Evolutionary conservation across 371 early-diverging fungal genomes (phyloP).

Genomic region (Mucor lusitanicus): DNA sequence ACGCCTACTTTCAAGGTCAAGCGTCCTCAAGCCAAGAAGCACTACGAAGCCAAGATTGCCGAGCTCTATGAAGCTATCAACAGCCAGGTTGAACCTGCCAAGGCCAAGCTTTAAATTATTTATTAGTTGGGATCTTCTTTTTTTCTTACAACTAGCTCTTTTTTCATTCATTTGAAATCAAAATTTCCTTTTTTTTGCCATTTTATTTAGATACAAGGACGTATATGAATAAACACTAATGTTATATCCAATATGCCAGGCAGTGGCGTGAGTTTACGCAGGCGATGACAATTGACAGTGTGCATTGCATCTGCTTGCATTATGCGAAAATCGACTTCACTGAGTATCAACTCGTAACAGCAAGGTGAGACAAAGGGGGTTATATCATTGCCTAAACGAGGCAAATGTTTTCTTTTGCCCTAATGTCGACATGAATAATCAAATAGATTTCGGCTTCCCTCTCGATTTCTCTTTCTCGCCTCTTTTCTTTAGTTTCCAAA

Average conservation of each 20-base stretch:
- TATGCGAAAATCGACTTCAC: neutral
- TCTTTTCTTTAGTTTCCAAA: slow-evolving; percentile 1
- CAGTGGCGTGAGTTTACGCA: no score
- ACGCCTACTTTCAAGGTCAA: slow-evolving; percentile 79
- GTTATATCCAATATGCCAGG: no score
- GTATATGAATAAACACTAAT: no score
- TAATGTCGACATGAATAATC: neutral
- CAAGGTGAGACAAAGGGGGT: neutral
- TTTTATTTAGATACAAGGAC: no score
- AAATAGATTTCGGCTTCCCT: neutral
- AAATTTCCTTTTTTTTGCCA: no score
- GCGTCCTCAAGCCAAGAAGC: slow-evolving; percentile 71
- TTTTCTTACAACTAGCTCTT: neutral
- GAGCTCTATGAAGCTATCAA: slow-evolving; percentile 57
- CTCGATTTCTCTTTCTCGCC: neutral
- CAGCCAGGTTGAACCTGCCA: slow-evolving; percentile 18
- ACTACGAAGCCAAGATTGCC: slow-evolving; percentile 62
- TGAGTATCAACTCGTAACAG: neutral
- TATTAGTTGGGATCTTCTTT: neutral
- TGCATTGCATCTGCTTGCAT: no score
- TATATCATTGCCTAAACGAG: neutral
- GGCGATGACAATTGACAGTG: no score
- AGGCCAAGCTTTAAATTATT: slow-evolving; percentile 23
- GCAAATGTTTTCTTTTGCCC: slow-evolving; percentile 5
- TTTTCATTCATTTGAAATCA: neutral